Base-by-base conservation (phyloP, 805 yeast genomes). In the Candida odintsovae region DNA sequence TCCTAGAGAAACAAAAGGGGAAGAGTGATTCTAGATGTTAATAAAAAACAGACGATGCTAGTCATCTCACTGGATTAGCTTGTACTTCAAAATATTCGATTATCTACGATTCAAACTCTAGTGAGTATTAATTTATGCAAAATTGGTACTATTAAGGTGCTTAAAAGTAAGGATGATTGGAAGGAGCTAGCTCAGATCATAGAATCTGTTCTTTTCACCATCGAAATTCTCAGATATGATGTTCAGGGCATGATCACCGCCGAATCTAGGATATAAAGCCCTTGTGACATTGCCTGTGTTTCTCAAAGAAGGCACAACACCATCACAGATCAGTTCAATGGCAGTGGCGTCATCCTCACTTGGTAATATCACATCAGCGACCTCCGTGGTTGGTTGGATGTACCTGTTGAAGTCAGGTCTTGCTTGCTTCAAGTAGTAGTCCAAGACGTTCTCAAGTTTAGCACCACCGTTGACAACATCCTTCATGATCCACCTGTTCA, bases 361-460 rank as follows among this genome's bases (percentile, higher is more conserved):
- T 2, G 92, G 90, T 57, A 86, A 68, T 23, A 87, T 76, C 7
- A 86, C 80, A 62, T 86, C 95, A 1, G 95, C 88, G 49, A 68
- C 72, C 49, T 80, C 82, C 58, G 82, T 83, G 1, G 94, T 85
- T n/a, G 79, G 81, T 28, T 71, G 69, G 10, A 87, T 79, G 61
- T 73, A 83, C 50, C 79, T 75, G 52, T 69, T 75, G 80, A 82
- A 83, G 56, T 86, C 94, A 10, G 79, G 73, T 47, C 88, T 71
- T 3, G 86, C 77, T 5, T 68, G 64, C 40, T 69, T 72, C 37
- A 86, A 62, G 61, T 86, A 87, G 31, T 63, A 46, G 35, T 67
- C 66, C 29, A 73, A 43, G 16, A 74, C 52, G 1, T 52, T 57
- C 11, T 55, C 61, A 7, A 70, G 52, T 19, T 55, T 55, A 3